Evolutionary conservation across 2,329 filamentous ascomycete genomes (phyloP).

Genomic region (Furcasterigmium sp.): DNA sequence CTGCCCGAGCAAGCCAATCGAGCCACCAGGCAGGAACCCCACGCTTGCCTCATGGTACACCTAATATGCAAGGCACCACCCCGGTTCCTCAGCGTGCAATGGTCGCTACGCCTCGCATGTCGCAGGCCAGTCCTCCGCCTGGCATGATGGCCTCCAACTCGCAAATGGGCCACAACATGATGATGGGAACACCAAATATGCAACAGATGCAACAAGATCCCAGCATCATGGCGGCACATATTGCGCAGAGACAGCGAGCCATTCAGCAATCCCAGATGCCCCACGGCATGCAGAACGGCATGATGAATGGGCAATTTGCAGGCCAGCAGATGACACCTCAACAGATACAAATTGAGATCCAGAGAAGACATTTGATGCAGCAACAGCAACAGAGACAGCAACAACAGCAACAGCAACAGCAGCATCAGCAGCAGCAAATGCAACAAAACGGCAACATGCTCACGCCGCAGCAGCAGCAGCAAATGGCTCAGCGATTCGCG

Average conservation of each 20-base stretch:
- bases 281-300: constrained; percentile 29
- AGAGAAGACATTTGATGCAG: constrained; percentile 17
- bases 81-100: constrained; percentile 49
- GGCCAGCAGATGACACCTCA: constrained; percentile 25
- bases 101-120: constrained; percentile 55
- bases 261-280: constrained; percentile 35
- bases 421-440: constrained; percentile 23
- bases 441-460: constrained; percentile 31
- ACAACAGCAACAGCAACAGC: constrained; percentile 28
- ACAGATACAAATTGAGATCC: constrained; percentile 10
- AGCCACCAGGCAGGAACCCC: constrained; percentile 61
- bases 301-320: constrained; percentile 26
- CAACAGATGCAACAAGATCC: constrained; percentile 29
- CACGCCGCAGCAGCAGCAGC: constrained; percentile 24
- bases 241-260: constrained; percentile 42
- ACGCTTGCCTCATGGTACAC: constrained; percentile 55
- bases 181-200: constrained; percentile 34
- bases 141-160: constrained; percentile 53
- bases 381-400: constrained; percentile 29
- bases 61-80: constrained; percentile 54
- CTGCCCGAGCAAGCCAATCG: constrained; percentile 59
- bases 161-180: constrained; percentile 47
- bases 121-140: constrained; percentile 56
- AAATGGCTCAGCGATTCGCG: constrained; percentile 35
- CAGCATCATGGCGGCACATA: constrained; percentile 35